Evolutionary conservation across 148 eudicot species (phyloP).

Genomic region (Vaccinium macrocarpon): DNA sequence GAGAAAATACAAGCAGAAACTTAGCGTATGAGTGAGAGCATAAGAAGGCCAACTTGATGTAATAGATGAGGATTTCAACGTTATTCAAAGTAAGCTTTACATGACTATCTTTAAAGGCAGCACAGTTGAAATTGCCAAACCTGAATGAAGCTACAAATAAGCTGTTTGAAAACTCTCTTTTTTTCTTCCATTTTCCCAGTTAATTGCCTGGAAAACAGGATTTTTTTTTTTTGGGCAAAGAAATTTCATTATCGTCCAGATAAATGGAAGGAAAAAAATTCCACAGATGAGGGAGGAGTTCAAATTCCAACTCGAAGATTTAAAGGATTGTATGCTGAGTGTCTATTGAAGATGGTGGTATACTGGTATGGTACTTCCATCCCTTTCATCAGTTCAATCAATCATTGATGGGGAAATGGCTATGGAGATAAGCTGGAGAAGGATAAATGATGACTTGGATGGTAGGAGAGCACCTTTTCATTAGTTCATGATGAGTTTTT

Average conservation of each 20-base stretch:
- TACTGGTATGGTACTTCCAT: neutral
- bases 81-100: neutral
- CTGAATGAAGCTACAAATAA: neutral
- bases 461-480: neutral
- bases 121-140: neutral
- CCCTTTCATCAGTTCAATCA: neutral
- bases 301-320: neutral
- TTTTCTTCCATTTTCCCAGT: neutral
- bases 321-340: neutral
- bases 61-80: neutral
- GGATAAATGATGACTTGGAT: neutral
- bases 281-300: neutral
- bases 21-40: neutral
- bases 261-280: neutral
- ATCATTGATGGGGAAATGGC: neutral
- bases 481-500: neutral
- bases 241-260: too few relatives aligned
- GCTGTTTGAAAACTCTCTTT: neutral
- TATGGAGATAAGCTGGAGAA: neutral
- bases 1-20: conserved; percentile 6
- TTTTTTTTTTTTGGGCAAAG: neutral
- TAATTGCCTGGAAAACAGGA: neutral
- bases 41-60: neutral
- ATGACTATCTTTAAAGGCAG: neutral
- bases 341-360: neutral